phyloP scores from a whole-genome alignment of 371 early-diverging fungal genomes.

The Mucor irregularis region DNA sequence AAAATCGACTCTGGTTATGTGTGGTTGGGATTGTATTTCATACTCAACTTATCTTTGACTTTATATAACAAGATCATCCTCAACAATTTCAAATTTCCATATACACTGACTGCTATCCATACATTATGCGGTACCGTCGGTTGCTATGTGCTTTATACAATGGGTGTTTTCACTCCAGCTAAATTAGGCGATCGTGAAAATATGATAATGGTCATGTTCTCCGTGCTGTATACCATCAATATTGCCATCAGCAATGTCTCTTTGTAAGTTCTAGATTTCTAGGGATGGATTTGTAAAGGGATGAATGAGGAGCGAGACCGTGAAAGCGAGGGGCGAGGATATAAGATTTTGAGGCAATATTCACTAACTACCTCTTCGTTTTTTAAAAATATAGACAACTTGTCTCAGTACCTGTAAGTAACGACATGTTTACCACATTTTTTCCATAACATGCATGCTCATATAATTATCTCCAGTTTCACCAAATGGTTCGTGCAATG shows the following conservation, averaged over 20 bases:
- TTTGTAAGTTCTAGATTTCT: conserved; percentile 53
- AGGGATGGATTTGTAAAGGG: background rate
- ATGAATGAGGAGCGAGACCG: background rate
- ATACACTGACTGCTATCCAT: conserved; percentile 88
- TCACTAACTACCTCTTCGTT: background rate
- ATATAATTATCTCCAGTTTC: conserved; percentile 45
- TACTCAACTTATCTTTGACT: conserved; percentile 79
- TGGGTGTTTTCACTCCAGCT: conserved; percentile 64
- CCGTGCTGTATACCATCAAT: conserved; percentile 86
- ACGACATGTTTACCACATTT: background rate
- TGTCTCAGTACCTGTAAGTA: conserved; percentile 25
- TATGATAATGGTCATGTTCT: conserved; percentile 75
- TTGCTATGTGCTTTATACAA: conserved; percentile 45
- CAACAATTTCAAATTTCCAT: conserved; percentile 79
- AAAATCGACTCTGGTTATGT: conserved; percentile 38
- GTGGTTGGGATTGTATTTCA: conserved; percentile 75
- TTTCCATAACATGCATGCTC: background rate
- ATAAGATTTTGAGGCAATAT: no score
- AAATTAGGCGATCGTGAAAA: conserved; percentile 61
- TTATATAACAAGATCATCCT: conserved; percentile 84
- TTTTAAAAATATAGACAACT: conserved; percentile 14
- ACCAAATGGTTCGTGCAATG: conserved; percentile 88
- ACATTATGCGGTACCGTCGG: conserved; percentile 75
- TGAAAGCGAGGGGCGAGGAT: no score
- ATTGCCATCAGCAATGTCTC: conserved; percentile 88